Evolutionary conservation across 2,329 filamentous ascomycete species (phyloP).

Genomic region (Pseudocercospora eumusae): DNA sequence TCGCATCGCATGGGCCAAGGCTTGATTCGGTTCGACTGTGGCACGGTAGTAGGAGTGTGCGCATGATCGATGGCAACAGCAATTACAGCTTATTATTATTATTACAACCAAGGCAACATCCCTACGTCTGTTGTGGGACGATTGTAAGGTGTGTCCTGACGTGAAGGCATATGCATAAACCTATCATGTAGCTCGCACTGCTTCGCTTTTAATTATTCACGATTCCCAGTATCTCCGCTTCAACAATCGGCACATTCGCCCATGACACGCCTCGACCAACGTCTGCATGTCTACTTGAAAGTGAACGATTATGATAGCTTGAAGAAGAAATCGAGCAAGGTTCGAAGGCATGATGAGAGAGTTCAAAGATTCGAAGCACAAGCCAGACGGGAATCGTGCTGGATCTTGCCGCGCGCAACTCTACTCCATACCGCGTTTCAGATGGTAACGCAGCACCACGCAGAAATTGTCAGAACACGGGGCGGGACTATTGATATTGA

Average conservation of each 20-base stretch:
- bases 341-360: neutral
- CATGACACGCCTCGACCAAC: neutral
- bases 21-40: neutral
- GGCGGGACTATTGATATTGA: neutral
- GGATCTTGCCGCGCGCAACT: conserved; percentile 2
- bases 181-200: neutral
- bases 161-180: neutral
- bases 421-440: conserved; percentile 4
- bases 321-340: neutral
- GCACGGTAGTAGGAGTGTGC: neutral
- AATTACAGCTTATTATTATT: too few species aligned
- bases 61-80: neutral
- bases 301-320: neutral
- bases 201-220: neutral
- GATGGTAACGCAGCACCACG: neutral
- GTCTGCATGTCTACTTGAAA: neutral
- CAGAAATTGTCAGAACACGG: neutral
- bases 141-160: neutral
- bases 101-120: neutral
- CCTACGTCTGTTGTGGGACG: neutral
- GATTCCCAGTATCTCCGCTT: neutral
- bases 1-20: neutral
- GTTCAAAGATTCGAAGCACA: neutral
- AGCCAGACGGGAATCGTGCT: neutral
- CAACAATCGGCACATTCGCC: neutral